These are phyloP conservation scores for Pyrus communis DNA, from an alignment of 306 rosid genomes.

Conservation along the genomic window DNA sequence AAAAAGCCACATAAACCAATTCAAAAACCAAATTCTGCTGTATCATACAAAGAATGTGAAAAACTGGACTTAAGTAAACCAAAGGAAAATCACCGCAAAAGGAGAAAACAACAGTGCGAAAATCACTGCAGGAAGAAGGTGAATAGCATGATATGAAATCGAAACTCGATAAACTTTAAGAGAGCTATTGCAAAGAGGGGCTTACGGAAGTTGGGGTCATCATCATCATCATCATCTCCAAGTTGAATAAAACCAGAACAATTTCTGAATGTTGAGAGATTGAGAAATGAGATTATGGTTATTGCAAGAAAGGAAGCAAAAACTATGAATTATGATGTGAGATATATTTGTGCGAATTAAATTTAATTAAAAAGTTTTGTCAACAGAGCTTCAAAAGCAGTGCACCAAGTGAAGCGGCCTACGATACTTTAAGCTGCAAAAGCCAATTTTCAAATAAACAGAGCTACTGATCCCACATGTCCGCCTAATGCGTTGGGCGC, in stretches of 20 bases:
- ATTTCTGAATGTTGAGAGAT: not conserved
- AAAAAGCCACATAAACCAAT: not conserved
- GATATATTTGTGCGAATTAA: not conserved
- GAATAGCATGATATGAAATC: too few species aligned
- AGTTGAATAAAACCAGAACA: not conserved
- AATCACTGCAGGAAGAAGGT: too few species aligned
- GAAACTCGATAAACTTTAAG: not conserved
- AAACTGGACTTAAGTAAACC: not conserved
- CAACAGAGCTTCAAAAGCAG: not conserved
- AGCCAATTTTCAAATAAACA: not conserved
- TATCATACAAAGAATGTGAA: not conserved
- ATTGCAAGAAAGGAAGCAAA: not conserved
- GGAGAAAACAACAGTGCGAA: too few species aligned
- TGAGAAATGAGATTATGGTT: not conserved
- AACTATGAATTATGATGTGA: not conserved
- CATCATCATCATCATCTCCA: not conserved
- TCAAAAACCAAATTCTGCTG: not conserved
- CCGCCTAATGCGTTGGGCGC: not conserved
- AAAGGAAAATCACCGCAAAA: too few species aligned
- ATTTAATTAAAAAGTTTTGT: not conserved
- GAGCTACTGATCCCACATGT: not conserved
- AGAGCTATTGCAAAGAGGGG: not conserved
- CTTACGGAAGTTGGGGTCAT: conserved; percentile 17
- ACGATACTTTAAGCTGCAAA: not conserved
- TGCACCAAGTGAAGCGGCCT: not conserved